Evolutionary conservation across 352 stramenopile genomes (phyloP).

Genomic region (Halophytophthora batemanensis): DNA sequence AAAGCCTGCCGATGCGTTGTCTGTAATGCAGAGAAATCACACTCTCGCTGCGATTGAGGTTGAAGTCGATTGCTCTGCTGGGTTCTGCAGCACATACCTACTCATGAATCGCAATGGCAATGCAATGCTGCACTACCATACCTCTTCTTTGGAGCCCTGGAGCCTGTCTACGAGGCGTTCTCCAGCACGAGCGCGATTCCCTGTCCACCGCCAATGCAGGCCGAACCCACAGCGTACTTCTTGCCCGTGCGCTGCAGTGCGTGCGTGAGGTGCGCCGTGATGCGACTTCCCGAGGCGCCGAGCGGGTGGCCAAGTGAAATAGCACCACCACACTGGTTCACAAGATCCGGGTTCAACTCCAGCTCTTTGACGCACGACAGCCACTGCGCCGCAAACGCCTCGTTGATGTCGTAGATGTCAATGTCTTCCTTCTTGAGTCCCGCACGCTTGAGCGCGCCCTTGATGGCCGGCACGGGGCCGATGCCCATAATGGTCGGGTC

Average conservation of each 20-base stretch:
- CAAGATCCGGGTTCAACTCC: constrained; percentile 91
- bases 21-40: too few relatives aligned
- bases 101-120: too few relatives aligned
- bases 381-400: constrained; percentile 97
- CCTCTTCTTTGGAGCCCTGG: neutral
- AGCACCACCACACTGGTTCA: constrained; percentile 94
- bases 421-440: constrained; percentile 92
- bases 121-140: neutral
- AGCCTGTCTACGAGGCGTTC: constrained; percentile 61
- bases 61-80: too few relatives aligned
- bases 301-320: constrained; percentile 97
- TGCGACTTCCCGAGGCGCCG: constrained; percentile 91
- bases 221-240: constrained; percentile 95
- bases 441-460: constrained; percentile 85
- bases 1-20: too few relatives aligned
- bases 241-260: constrained; percentile 79
- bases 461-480: constrained; percentile 94
- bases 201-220: constrained; percentile 98
- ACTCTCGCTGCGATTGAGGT: too few relatives aligned
- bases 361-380: constrained; percentile 96
- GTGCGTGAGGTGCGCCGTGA: constrained; percentile 91
- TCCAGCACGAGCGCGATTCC: constrained; percentile 97
- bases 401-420: constrained; percentile 98
- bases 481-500: constrained; percentile 98
- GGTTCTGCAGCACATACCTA: too few relatives aligned